These are phyloP conservation scores for Clavispora carvajalis DNA, from an alignment of 805 yeast species.

Conservation along the genomic window DNA sequence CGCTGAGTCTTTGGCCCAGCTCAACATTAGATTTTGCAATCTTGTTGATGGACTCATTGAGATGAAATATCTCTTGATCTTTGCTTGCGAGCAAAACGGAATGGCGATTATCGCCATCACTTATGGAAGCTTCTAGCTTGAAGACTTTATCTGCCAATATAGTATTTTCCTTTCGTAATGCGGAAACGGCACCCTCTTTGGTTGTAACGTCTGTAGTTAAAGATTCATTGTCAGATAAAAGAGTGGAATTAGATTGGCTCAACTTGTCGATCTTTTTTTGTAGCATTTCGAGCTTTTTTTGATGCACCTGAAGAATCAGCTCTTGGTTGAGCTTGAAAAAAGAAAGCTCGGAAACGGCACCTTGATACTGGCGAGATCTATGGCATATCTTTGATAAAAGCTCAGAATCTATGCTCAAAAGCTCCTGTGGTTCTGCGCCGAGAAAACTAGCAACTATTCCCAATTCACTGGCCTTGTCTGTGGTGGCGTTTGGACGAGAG, in stretches of 20 bases:
- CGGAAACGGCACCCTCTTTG: slow-evolving; percentile 11
- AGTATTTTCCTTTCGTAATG: slow-evolving; percentile 13
- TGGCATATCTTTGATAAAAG: slow-evolving; percentile 18
- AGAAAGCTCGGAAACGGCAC: slow-evolving; percentile 25
- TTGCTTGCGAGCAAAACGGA: slow-evolving; percentile 5
- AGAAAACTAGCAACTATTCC: slow-evolving; percentile 24
- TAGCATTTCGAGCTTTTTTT: slow-evolving; percentile 17
- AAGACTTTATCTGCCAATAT: slow-evolving; percentile 13
- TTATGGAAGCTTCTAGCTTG: slow-evolving; percentile 13
- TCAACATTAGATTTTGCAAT: slow-evolving; percentile 33
- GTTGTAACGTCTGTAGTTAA: slow-evolving; percentile 5
- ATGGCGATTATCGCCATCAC: slow-evolving; percentile 4
- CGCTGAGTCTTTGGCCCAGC: slow-evolving; percentile 29
- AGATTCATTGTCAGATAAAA: slow-evolving; percentile 15
- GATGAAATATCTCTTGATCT: slow-evolving; percentile 22
- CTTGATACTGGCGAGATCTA: slow-evolving; percentile 25
- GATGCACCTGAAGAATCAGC: slow-evolving; percentile 23
- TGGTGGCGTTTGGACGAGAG: slow-evolving; percentile 4
- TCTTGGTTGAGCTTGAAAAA: slow-evolving; percentile 33
- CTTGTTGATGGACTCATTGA: slow-evolving; percentile 23
- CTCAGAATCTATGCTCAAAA: slow-evolving; percentile 8
- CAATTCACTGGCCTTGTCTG: slow-evolving; percentile 1
- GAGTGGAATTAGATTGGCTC: slow-evolving; percentile 18
- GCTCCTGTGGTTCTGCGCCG: slow-evolving; percentile 17
- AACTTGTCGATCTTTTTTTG: slow-evolving; percentile 17